A percentile compares a stretch with the other conserved stretches of the same genome.
Conservation (phyloP, 768 basidiomycete genomes). For the Crucibulum laeve region DNA sequence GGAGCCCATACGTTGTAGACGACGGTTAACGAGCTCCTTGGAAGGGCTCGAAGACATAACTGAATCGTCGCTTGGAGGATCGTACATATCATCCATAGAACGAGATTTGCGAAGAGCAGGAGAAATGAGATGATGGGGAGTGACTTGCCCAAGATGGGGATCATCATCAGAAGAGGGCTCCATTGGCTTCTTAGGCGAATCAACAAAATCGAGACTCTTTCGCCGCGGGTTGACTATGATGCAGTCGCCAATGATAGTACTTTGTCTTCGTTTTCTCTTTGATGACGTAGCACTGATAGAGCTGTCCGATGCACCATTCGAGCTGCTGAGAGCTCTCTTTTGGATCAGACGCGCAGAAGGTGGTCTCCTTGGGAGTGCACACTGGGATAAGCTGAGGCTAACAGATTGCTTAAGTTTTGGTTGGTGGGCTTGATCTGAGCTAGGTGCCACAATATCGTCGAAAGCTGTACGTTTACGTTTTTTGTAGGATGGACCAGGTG, state of each 20-base stretch:
- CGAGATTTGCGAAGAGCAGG: constrained; percentile 37
- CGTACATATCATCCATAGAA: neutral
- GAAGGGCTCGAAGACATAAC: neutral
- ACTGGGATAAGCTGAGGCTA: too few species aligned
- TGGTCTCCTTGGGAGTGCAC: too few species aligned
- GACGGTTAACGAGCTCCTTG: neutral
- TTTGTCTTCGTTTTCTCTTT: too few species aligned
- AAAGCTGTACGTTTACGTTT: constrained; percentile 49
- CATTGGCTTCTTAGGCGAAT: neutral
- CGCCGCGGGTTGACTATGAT: neutral
- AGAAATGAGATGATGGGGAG: constrained; percentile 65
- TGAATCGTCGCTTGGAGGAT: constrained; percentile 1
- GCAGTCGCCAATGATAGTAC: neutral
- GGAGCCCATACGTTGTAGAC: neutral
- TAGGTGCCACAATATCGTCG: constrained; percentile 36
- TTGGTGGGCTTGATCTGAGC: constrained; percentile 1
- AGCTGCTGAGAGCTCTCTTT: too few species aligned
- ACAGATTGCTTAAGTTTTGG: neutral
- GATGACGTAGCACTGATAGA: too few species aligned
- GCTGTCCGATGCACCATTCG: too few species aligned
- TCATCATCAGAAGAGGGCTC: constrained; percentile 65
- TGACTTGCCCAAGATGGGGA: constrained; percentile 58
- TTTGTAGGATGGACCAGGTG: constrained; percentile 7
- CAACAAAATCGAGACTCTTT: neutral
- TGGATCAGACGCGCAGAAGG: too few species aligned